phyloP scores from a whole-genome alignment of 2,329 filamentous ascomycete species.

The Aspergillus carbonarius region DNA sequence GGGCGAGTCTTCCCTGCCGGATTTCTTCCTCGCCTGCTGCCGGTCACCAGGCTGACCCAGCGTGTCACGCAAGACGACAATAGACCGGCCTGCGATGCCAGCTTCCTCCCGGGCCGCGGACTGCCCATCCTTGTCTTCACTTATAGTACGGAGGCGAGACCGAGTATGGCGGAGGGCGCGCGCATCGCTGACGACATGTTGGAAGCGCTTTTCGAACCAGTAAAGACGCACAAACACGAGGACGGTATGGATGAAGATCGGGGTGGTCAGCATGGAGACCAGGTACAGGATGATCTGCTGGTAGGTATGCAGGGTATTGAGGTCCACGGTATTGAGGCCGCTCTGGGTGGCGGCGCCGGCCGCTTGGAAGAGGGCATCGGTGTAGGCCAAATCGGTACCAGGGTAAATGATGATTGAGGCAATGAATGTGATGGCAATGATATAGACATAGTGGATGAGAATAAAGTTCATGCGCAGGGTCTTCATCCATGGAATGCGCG shows the following conservation, averaged over 20 bases:
- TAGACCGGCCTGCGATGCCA: conserved; percentile 39
- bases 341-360: conserved; percentile 86
- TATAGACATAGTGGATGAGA: conserved; percentile 65
- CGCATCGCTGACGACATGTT: conserved; percentile 74
- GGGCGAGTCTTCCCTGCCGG: conserved; percentile 27
- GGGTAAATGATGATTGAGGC: conserved; percentile 76
- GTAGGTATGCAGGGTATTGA: conserved; percentile 67
- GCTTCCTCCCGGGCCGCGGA: conserved; percentile 35
- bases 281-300: conserved; percentile 73
- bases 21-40: conserved; percentile 16
- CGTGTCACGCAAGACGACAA: conserved; percentile 39
- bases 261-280: conserved; percentile 71
- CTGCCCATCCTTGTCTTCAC: conserved; percentile 44
- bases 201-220: conserved; percentile 97
- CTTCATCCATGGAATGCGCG: conserved; percentile 38
- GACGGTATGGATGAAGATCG: conserved; percentile 78
- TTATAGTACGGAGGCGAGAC: conserved; percentile 58
- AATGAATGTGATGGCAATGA: conserved; percentile 70
- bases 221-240: conserved; percentile 92
- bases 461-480: conserved; percentile 47
- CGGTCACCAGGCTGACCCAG: conserved; percentile 26
- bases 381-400: conserved; percentile 65
- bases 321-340: conserved; percentile 75
- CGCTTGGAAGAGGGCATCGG: conserved; percentile 88
- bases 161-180: conserved; percentile 64